Percentiles rank a stretch among this genome's conserved stretches.
Conservation (phyloP, 768 basidiomycete species). For the Artomyces pyxidatus region DNA sequence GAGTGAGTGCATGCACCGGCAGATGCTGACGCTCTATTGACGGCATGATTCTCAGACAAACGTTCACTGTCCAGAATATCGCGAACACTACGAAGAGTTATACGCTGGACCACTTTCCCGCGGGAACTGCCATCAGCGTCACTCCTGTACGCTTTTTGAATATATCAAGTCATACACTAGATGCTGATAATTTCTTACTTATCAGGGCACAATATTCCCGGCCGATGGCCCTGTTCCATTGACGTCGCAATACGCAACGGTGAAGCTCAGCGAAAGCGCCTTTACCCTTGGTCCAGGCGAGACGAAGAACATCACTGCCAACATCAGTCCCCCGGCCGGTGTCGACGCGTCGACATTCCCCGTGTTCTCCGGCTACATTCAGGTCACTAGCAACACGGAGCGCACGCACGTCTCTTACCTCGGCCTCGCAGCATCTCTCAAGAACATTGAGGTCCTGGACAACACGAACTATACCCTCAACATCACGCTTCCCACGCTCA, state of each 20-base stretch:
- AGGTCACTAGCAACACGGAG: conserved; percentile 26
- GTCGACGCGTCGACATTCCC: conserved; percentile 39
- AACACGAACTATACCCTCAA: conserved; percentile 41
- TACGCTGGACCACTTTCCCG: conserved; percentile 45
- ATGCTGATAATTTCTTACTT: background rate
- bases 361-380: conserved; percentile 53
- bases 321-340: conserved; percentile 39
- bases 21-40: conserved; percentile 1
- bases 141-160: conserved; percentile 27
- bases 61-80: conserved; percentile 43
- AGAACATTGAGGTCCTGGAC: conserved; percentile 44
- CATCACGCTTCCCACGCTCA: conserved; percentile 32
- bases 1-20: conserved; percentile 25
- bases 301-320: conserved; percentile 32
- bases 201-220: conserved; percentile 33
- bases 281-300: conserved; percentile 39
- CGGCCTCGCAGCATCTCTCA: conserved; percentile 35
- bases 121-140: conserved; percentile 44
- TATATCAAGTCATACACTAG: no score
- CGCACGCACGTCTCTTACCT: conserved; percentile 38
- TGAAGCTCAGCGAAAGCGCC: conserved; percentile 34
- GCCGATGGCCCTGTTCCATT: conserved; percentile 44
- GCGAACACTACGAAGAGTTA: conserved; percentile 35
- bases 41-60: conserved; percentile 27
- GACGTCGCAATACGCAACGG: conserved; percentile 34